Percentiles rank a stretch among this genome's conserved stretches.
phyloP scores from a whole-genome alignment of 2,329 filamentous ascomycete species.

The Trematosphaeria pertusa region DNA sequence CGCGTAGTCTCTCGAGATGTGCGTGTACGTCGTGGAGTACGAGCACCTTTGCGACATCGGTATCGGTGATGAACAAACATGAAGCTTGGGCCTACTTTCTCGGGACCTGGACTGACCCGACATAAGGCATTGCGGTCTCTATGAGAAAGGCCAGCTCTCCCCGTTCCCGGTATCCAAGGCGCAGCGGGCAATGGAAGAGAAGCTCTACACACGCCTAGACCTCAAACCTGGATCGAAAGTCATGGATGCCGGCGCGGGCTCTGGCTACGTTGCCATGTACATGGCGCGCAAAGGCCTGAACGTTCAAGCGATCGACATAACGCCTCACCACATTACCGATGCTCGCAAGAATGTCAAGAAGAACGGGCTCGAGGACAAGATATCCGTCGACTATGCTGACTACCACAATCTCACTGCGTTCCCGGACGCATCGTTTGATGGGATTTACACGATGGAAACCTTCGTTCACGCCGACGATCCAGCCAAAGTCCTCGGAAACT shows the following conservation, averaged over 20 bases:
- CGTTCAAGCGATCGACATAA: conserved; percentile 59
- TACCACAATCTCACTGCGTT: conserved; percentile 60
- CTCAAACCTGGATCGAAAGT: conserved; percentile 49
- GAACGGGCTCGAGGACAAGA: conserved; percentile 41
- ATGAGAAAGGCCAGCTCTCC: conserved; percentile 54
- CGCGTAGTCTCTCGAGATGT: too few relatives aligned
- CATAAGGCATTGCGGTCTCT: conserved; percentile 58
- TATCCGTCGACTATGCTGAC: conserved; percentile 54
- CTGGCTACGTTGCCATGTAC: conserved; percentile 58
- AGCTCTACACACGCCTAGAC: conserved; percentile 43
- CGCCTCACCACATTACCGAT: conserved; percentile 56
- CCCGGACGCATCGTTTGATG: conserved; percentile 52
- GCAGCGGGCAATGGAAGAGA: conserved; percentile 60
- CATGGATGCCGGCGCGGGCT: conserved; percentile 61
- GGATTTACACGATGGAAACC: conserved; percentile 64
- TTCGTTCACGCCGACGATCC: conserved; percentile 62
- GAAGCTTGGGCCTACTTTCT: too few relatives aligned
- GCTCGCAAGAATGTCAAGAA: conserved; percentile 51
- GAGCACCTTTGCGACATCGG: too few relatives aligned
- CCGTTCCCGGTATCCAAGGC: conserved; percentile 56
- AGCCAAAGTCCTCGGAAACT: conserved; percentile 52
- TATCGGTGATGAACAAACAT: too few relatives aligned
- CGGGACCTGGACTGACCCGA: too few relatives aligned
- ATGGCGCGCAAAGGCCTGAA: conserved; percentile 49
- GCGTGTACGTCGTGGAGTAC: too few relatives aligned